These are phyloP conservation scores for Diversispora epigaea DNA, from an alignment of 192 early-diverging fungal species.

Conservation along the genomic window DNA sequence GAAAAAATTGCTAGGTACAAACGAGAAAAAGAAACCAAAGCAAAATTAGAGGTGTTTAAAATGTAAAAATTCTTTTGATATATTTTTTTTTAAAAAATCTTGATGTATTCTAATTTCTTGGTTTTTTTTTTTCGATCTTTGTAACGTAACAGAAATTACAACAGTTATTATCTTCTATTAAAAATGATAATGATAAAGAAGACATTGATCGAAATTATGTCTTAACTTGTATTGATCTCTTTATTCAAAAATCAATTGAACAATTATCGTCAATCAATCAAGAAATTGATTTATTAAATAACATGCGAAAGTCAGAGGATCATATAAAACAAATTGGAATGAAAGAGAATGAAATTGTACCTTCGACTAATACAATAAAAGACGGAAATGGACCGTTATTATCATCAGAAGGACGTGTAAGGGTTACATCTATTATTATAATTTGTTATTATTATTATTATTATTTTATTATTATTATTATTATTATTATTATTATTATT, in stretches of 20 bases:
- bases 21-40: constrained; percentile 71
- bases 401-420: constrained; percentile 47
- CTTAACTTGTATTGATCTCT: constrained; percentile 69
- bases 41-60: constrained; percentile 44
- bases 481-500: not conserved
- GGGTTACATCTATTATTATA: not conserved
- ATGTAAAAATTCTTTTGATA: not conserved
- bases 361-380: constrained; percentile 28
- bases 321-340: constrained; percentile 27
- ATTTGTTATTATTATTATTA: constrained; percentile 3
- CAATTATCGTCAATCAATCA: constrained; percentile 67
- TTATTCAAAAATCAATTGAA: constrained; percentile 71
- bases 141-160: constrained; percentile 34
- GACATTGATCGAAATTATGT: constrained; percentile 76
- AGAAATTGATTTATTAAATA: constrained; percentile 77
- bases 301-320: constrained; percentile 60
- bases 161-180: constrained; percentile 35
- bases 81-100: not conserved
- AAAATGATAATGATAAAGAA: constrained; percentile 51
- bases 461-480: not conserved
- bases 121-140: not conserved
- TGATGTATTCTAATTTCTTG: not conserved
- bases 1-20: constrained; percentile 77
- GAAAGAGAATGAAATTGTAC: constrained; percentile 36
- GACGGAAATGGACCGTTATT: constrained; percentile 53